Percentiles rank a stretch among this genome's conserved stretches.
These are phyloP conservation scores for Rutstroemia sp. DNA, from an alignment of 2,329 filamentous ascomycete genomes.

Conservation along the genomic window DNA sequence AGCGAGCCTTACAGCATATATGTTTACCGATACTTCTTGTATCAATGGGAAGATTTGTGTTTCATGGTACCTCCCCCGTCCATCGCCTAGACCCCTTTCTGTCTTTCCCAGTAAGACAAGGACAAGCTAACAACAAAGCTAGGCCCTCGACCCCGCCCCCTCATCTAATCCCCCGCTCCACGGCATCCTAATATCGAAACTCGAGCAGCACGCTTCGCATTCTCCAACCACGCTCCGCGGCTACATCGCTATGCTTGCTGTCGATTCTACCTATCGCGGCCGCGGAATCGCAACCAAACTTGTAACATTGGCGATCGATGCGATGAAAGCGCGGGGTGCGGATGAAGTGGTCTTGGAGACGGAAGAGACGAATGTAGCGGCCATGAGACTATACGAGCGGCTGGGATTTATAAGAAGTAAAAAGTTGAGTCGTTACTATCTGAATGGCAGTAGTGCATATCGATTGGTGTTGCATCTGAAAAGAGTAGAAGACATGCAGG, in stretches of 20 bases:
- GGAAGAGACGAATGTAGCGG: conserved; percentile 83
- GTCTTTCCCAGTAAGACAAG: not conserved
- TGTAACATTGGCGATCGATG: conserved; percentile 84
- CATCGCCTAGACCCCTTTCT: not conserved
- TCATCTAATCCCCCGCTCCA: conserved; percentile 54
- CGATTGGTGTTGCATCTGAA: conserved; percentile 62
- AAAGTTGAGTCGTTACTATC: conserved; percentile 86
- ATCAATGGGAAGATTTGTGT: conserved; percentile 96
- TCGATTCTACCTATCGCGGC: conserved; percentile 70
- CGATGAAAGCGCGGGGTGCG: conserved; percentile 75
- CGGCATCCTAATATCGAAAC: conserved; percentile 89
- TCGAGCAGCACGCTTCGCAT: conserved; percentile 82
- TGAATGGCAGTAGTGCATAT: conserved; percentile 94
- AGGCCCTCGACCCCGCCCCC: conserved; percentile 49
- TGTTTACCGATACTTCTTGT: conserved; percentile 96
- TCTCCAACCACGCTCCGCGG: conserved; percentile 68
- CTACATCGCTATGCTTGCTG: conserved; percentile 99
- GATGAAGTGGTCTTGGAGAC: conserved; percentile 96
- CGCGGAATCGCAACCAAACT: conserved; percentile 82
- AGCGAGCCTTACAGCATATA: conserved; percentile 99
- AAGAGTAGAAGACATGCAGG: conserved; percentile 23
- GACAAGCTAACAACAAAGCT: not conserved
- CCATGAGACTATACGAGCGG: conserved; percentile 87
- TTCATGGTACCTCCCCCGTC: conserved; percentile 60
- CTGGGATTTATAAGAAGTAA: conserved; percentile 90